Conservation (phyloP, 1,284 basidiomycete species). For the Puccinia coronata region DNA sequence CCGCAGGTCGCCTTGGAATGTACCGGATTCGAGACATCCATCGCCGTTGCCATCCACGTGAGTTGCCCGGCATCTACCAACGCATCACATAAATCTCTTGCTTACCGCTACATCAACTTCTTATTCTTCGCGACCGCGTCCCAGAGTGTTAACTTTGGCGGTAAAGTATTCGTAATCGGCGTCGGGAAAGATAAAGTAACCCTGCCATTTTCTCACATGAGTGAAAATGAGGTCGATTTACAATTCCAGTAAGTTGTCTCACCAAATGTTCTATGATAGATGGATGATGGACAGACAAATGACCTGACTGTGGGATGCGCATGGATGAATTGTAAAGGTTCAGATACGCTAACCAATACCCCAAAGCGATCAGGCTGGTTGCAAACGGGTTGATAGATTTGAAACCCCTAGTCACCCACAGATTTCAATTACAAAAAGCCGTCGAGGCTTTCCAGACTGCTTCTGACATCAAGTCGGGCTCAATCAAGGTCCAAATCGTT, state of each 20-base stretch:
- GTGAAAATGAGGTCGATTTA: conserved; percentile 64
- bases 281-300: too few species aligned
- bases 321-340: conserved; percentile 57
- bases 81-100: conserved; percentile 14
- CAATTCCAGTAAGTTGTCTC: conserved; percentile 63
- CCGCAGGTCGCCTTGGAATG: conserved; percentile 71
- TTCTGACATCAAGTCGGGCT: conserved; percentile 64
- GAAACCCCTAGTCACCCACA: conserved; percentile 83
- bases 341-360: conserved; percentile 65
- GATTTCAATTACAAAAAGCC: conserved; percentile 74
- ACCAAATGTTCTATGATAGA: not conserved
- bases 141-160: conserved; percentile 61
- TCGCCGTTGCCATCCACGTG: conserved; percentile 76
- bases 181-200: conserved; percentile 60
- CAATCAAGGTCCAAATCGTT: conserved; percentile 47
- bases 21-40: conserved; percentile 84
- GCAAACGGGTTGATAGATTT: conserved; percentile 77
- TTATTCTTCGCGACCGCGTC: not conserved
- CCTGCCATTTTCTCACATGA: conserved; percentile 62
- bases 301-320: conserved; percentile 54
- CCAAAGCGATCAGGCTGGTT: conserved; percentile 78
- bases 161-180: conserved; percentile 64
- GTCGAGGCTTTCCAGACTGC: conserved; percentile 77
- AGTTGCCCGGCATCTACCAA: conserved; percentile 39
- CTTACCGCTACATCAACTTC: too few species aligned